Base-by-base conservation (phyloP, 805 yeast genomes). In the Kuraishia borneana region DNA sequence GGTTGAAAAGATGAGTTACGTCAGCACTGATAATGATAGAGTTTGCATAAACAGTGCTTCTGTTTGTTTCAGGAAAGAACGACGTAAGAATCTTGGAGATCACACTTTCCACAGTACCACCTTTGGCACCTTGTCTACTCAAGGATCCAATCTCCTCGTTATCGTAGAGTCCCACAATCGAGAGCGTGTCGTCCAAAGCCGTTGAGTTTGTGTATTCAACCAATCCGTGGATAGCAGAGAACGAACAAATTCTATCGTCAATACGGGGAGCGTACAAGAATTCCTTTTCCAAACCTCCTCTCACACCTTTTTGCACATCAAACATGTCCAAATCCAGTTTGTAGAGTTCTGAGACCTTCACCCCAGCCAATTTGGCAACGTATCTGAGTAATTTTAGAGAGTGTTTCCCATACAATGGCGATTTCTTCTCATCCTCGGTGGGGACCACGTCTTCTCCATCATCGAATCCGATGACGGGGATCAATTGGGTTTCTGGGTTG, bases 71-170 rank as follows among this genome's bases (percentile, higher is more conserved):
- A 16, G 28, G 20, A 14, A 16, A 16, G 17, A 18, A 22, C 7
- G 26, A 14, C 23, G n/a, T 14, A 9, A 70, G 48, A 20, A 68
- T 73, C 40, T 94, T 70, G 22, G 66, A 64, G 14, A 83, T 65
- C n/a, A 70, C 66, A 39, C 73, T 51, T 52, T 83, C 87, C 34
- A 82, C 56, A 32, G 83, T 54, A 17, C 83, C 84, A 43, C 94
- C 89, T 47, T 72, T 73, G 32, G 87, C 87, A 45, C 95, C 95
- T 45, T 77, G 83, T 54, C 89, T 72, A 4, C 85, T 67, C 23
- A 74, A 68, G 5, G 89, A 78, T 7, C 95, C 95, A 37, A 84
- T 70, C 58, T 84, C 95, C 57, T 84, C 95, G 51, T 80, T 74
- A 48, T 83, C 92, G 45, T 71, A 80, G 42, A 81, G 60, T 3